Conservation (phyloP, 352 stramenopile genomes). For the Discostella stelligera region DNA sequence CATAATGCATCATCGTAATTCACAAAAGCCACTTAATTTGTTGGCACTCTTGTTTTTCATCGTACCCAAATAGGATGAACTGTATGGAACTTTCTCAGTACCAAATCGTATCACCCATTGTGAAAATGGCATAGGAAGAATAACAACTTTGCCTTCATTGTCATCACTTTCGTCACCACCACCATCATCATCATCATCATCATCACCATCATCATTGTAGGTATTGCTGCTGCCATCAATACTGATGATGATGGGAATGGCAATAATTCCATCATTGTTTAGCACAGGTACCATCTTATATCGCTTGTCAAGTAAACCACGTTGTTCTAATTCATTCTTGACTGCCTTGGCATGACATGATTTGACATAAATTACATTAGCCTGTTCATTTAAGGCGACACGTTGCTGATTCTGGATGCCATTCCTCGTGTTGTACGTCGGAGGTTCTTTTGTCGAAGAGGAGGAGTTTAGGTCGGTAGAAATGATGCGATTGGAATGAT, state of each 20-base stretch:
- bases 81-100: slow-evolving; percentile 39
- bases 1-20: neutral
- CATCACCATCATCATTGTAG: neutral
- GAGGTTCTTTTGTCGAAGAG: neutral
- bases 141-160: neutral
- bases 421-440: slow-evolving; percentile 4
- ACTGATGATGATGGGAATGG: slow-evolving; percentile 56
- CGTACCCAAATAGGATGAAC: slow-evolving; percentile 31
- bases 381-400: neutral
- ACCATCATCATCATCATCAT: neutral
- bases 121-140: neutral
- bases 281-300: slow-evolving; percentile 67
- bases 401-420: neutral
- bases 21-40: neutral
- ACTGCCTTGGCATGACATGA: slow-evolving; percentile 60
- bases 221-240: slow-evolving; percentile 4
- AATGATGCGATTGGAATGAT: slow-evolving; percentile 1
- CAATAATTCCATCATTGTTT: slow-evolving; percentile 35
- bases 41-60: slow-evolving; percentile 27
- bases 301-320: slow-evolving; percentile 59
- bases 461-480: neutral
- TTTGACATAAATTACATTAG: slow-evolving; percentile 68
- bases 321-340: slow-evolving; percentile 56
- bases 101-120: slow-evolving; percentile 22
- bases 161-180: too few relatives aligned